These are phyloP conservation scores for Vitis rupestris DNA, from an alignment of 164 flowering plant species.

Conservation along the genomic window DNA sequence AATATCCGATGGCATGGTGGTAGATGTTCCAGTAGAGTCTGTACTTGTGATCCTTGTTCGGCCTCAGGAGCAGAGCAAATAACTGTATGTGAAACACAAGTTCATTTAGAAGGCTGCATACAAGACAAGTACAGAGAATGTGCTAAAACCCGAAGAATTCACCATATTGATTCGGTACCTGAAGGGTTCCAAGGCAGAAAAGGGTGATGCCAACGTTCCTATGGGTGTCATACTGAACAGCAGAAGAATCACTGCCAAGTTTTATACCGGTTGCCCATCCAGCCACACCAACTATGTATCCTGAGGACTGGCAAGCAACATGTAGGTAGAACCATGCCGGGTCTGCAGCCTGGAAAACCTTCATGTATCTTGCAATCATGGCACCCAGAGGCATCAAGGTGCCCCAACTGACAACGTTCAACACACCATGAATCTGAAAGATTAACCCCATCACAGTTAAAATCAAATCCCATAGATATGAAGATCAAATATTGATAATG, in stretches of 20 bases:
- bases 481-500: no score
- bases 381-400: conserved; percentile 24
- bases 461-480: no score
- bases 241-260: conserved; percentile 28
- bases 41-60: conserved; percentile 76
- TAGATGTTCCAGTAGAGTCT: conserved; percentile 79
- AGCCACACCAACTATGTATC: conserved; percentile 38
- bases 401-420: conserved; percentile 28
- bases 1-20: conserved; percentile 62
- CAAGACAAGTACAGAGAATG: neutral
- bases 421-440: conserved; percentile 23
- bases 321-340: conserved; percentile 45
- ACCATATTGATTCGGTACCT: conserved; percentile 14
- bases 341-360: conserved; percentile 23
- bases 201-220: conserved; percentile 33
- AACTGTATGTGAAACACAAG: conserved; percentile 27
- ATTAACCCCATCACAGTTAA: neutral
- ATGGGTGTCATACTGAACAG: conserved; percentile 13
- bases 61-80: conserved; percentile 81
- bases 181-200: conserved; percentile 34
- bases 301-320: conserved; percentile 25
- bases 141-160: neutral
- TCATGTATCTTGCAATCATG: conserved; percentile 26
- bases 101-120: neutral
- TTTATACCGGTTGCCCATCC: conserved; percentile 41